These are phyloP conservation scores for Caryopteris hybrid DNA, from an alignment of 305 asterid species.

Conservation along the genomic window DNA sequence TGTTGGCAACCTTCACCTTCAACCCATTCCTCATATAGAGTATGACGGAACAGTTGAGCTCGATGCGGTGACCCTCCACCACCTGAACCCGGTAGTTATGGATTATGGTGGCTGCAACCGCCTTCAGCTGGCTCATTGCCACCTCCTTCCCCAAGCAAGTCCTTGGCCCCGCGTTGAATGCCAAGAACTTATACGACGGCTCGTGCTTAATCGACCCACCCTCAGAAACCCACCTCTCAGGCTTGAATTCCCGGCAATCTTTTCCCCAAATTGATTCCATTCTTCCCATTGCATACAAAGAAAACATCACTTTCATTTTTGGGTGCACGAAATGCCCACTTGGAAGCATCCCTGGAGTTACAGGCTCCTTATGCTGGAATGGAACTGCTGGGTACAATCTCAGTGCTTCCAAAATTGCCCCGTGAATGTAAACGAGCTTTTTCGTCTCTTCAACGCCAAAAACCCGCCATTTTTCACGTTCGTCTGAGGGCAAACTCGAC, in stretches of 20 bases:
- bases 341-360: conserved; percentile 27
- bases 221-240: conserved; percentile 45
- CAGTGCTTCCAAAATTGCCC: conserved; percentile 35
- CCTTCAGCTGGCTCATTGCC: conserved; percentile 37
- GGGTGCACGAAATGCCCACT: conserved; percentile 41
- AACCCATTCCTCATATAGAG: conserved; percentile 33
- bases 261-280: conserved; percentile 47
- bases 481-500: not conserved
- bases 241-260: conserved; percentile 43
- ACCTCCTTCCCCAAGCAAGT: conserved; percentile 50
- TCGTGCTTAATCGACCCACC: conserved; percentile 24
- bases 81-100: conserved; percentile 26
- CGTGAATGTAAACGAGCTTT: conserved; percentile 30
- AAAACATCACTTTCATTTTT: conserved; percentile 29
- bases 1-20: conserved; percentile 22
- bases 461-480: conserved; percentile 2
- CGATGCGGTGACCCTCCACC: conserved; percentile 26
- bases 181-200: conserved; percentile 45
- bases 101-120: conserved; percentile 30
- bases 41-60: conserved; percentile 32
- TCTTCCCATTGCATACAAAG: conserved; percentile 46
- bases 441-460: conserved; percentile 18
- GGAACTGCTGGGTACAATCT: conserved; percentile 46
- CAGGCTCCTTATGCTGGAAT: conserved; percentile 40
- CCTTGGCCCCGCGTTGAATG: conserved; percentile 48